Base-by-base conservation (phyloP, 176 grass and related monocot genomes). In the bread wheat (Triticum aestivum) region DNA sequence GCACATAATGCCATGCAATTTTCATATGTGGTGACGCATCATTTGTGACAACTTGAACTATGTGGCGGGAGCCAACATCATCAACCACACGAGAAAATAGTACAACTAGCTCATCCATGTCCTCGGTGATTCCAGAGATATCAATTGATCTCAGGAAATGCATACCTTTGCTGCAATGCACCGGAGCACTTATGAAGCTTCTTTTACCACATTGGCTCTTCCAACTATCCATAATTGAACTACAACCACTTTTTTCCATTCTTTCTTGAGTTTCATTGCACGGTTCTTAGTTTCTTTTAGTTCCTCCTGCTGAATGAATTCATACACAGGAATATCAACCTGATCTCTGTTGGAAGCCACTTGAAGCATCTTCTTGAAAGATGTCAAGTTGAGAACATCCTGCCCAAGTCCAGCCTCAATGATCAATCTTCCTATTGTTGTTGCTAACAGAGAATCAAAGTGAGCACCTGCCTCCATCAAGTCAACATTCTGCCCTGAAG, bases 101-200 rank as follows among this genome's bases (percentile, higher is more conserved):
- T 33, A 65, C 72, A 64, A 64, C 77, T 27, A 94, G 86, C 66
- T 87, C 86, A 88, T 91, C 90, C 18, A 89, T 84, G 17, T 95
- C 96, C 49, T 84, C 52, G 45, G 88, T 63, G 62, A 87, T 85
- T 66, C 38, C 33, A 26, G 91, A 92, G 47, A 80, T 85, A 89
- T 98, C 84, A 56, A 92, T 82, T 11, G 93, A 98, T 86, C 79
- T 98, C 69, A 95, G 66, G 77, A 98, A 98, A 35, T 94, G 2
- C 23, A 89, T 92, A 47, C 93, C 93, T 75, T 81, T 61, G 32
- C 62, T 75, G 78, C 88, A 93, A 78, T 93, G 74, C 59, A 92
- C 93, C 11, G 91, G 83, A 87, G 89, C 92, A 85, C 83, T 89
- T 21, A 95, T 44, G 9, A 91, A 74, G 61, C 44, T 86, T 71